Percentiles rank a stretch among this genome's conserved stretches.
These are phyloP conservation scores for Paraleonurus japonicus DNA, from an alignment of 257 asterid genomes.

Conservation along the genomic window DNA sequence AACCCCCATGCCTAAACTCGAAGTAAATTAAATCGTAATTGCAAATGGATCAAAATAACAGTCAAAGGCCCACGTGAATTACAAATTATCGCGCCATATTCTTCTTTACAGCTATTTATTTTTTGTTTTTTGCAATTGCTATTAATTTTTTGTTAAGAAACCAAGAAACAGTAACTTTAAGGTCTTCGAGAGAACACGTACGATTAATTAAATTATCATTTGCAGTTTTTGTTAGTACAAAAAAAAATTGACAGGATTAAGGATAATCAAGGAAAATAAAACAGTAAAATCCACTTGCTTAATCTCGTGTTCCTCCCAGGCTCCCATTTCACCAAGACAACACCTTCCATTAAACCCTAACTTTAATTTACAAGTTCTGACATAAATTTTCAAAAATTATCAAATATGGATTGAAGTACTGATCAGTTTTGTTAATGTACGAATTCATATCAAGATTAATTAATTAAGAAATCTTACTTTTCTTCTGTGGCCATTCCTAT, in stretches of 20 bases:
- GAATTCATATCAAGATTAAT: background rate
- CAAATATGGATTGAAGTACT: background rate
- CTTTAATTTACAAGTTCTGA: background rate
- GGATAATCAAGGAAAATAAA: background rate
- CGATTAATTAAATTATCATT: slow-evolving; percentile 12
- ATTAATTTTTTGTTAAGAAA: background rate
- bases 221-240: slow-evolving; percentile 22
- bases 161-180: slow-evolving; percentile 24
- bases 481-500: too few relatives aligned
- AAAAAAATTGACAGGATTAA: background rate
- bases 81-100: slow-evolving; percentile 43
- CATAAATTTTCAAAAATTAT: too few relatives aligned
- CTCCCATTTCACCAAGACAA: slow-evolving; percentile 31
- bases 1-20: slow-evolving; percentile 2
- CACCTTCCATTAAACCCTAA: slow-evolving; percentile 16
- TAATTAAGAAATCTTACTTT: too few relatives aligned
- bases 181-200: slow-evolving; percentile 2
- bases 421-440: too few relatives aligned
- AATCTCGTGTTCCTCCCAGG: slow-evolving; percentile 54
- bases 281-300: slow-evolving; percentile 42
- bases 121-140: too few relatives aligned
- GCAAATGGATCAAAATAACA: slow-evolving; percentile 35
- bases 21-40: slow-evolving; percentile 18
- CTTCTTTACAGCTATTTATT: slow-evolving; percentile 9
- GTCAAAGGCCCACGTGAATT: slow-evolving; percentile 68